Conservation (phyloP, 2,329 filamentous ascomycete species). For the Botryotinia globosa region DNA sequence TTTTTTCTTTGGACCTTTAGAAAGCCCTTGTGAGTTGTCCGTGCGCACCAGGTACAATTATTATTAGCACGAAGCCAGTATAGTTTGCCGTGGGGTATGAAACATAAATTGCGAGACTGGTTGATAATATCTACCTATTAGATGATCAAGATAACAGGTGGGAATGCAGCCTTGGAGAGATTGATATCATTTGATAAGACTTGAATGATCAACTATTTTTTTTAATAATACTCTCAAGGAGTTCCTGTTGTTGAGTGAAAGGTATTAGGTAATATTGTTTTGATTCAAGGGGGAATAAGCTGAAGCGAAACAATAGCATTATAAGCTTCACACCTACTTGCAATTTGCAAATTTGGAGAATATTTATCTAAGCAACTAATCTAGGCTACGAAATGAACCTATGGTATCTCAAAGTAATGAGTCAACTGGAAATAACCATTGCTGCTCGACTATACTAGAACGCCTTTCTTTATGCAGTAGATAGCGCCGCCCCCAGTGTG, state of each 20-base stretch:
- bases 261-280: not conserved
- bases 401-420: conserved; percentile 18
- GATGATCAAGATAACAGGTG: not conserved
- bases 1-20: conserved; percentile 12
- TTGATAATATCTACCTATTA: not conserved
- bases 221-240: not conserved
- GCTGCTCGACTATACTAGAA: conserved; percentile 20
- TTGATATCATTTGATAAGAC: not conserved
- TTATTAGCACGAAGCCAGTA: not conserved
- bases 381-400: conserved; percentile 5
- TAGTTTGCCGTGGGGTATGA: not conserved
- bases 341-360: not conserved
- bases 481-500: conserved; percentile 28
- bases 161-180: not conserved
- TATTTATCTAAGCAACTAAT: not conserved
- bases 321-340: not conserved
- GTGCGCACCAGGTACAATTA: conserved; percentile 6
- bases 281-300: not conserved
- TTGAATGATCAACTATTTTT: not conserved
- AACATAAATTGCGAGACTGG: not conserved
- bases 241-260: not conserved
- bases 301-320: not conserved
- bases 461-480: conserved; percentile 23
- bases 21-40: conserved; percentile 13
- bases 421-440: conserved; percentile 7